phyloP scores from a whole-genome alignment of 768 basidiomycete genomes.

The Xerocomellus amylosporus region DNA sequence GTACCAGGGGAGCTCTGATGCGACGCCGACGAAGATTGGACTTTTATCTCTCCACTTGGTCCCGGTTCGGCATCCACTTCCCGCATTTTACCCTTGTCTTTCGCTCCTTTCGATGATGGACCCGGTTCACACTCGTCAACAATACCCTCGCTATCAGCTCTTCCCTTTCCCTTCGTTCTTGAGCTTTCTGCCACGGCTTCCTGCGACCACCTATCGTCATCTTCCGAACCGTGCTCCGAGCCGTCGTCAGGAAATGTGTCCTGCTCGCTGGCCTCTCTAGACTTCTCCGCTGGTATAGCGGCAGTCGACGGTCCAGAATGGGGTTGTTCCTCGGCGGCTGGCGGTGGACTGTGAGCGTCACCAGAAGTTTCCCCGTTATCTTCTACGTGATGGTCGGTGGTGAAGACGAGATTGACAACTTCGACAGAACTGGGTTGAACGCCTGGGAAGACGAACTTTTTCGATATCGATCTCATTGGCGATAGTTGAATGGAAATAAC shows the following conservation, averaged over 20 bases:
- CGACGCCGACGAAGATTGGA: conserved; percentile 7
- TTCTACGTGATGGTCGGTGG: neutral
- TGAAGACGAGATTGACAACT: neutral
- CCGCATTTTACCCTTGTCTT: conserved; percentile 24
- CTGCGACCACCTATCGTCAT: conserved; percentile 22
- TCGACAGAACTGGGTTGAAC: conserved; percentile 2
- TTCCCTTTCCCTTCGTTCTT: conserved; percentile 26
- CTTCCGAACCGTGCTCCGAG: conserved; percentile 16
- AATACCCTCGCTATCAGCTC: conserved; percentile 17
- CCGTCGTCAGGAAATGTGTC: conserved; percentile 1
- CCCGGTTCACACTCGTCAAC: conserved; percentile 10
- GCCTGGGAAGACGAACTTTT: conserved; percentile 52
- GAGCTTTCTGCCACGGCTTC: conserved; percentile 19
- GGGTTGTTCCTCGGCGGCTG: neutral
- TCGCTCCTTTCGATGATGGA: conserved; percentile 8
- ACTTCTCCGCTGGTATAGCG: neutral
- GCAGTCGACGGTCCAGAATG: conserved; percentile 1
- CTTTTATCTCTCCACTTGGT: conserved; percentile 6
- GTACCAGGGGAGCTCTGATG: conserved; percentile 8
- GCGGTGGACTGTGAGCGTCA: neutral
- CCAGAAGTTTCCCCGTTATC: neutral
- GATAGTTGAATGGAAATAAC: conserved; percentile 41
- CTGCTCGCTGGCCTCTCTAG: neutral
- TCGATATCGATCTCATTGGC: conserved; percentile 47
- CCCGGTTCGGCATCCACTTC: conserved; percentile 14